These are phyloP conservation scores for Psilocybe azurescens DNA, from an alignment of 768 basidiomycete species.

Conservation along the genomic window DNA sequence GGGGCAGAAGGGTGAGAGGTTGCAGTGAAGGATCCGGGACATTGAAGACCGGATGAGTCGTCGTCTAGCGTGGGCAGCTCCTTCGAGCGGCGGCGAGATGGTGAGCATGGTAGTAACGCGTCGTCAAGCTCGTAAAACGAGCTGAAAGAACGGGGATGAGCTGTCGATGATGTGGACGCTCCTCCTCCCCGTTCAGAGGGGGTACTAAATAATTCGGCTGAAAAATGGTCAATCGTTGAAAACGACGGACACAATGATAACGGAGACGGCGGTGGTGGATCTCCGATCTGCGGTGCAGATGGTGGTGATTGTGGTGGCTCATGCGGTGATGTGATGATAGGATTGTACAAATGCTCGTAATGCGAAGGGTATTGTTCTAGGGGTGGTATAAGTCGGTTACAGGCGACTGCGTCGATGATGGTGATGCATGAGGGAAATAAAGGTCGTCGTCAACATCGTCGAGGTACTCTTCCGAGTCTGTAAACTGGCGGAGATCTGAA, in stretches of 20 bases:
- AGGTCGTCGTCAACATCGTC: conserved; percentile 1
- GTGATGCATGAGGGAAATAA: background rate
- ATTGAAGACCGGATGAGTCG: background rate
- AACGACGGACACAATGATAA: background rate
- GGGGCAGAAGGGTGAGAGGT: background rate
- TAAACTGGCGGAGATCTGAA: conserved; percentile 6
- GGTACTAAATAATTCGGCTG: too few relatives aligned
- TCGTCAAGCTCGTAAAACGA: conserved; percentile 7
- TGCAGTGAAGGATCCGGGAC: background rate
- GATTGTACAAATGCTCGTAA: conserved; percentile 13
- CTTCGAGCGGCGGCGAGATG: conserved; percentile 22
- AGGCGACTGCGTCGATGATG: conserved; percentile 8
- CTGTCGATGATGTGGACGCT: too few relatives aligned
- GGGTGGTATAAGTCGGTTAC: conserved; percentile 13
- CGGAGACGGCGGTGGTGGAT: background rate
- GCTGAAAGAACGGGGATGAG: background rate
- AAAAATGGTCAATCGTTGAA: too few relatives aligned
- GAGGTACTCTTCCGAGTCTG: background rate
- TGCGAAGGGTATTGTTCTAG: conserved; percentile 25
- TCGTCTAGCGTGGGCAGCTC: conserved; percentile 22
- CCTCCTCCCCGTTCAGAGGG: too few relatives aligned
- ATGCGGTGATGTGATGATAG: background rate
- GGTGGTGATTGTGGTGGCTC: background rate
- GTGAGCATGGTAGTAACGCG: conserved; percentile 18
- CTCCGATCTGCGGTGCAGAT: background rate